Evolutionary conservation across 1,139 yeast species (phyloP).

Genomic region (Saccharomyces hybrid): DNA sequence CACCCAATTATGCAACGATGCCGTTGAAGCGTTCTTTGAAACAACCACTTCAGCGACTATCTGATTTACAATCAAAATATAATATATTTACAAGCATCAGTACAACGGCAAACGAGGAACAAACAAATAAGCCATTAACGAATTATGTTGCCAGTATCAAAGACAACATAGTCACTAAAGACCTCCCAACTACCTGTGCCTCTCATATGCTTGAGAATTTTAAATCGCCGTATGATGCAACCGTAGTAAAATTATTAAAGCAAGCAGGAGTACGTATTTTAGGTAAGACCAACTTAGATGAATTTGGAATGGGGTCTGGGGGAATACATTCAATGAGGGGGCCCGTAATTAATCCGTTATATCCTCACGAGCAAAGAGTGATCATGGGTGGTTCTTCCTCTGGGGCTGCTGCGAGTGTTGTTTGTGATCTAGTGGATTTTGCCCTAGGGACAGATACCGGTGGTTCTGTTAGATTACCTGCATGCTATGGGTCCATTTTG

Average conservation of each 20-base stretch:
- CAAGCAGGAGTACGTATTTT: constrained; percentile 43
- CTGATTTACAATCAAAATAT: constrained; percentile 2
- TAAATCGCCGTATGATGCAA: constrained; percentile 73
- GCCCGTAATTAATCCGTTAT: constrained; percentile 59
- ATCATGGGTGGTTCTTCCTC: constrained; percentile 88
- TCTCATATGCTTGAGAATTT: constrained; percentile 56
- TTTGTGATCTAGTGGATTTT: constrained; percentile 58
- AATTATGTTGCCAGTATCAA: constrained; percentile 44
- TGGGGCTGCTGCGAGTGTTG: constrained; percentile 90
- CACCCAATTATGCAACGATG: not conserved
- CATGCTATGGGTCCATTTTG: constrained; percentile 70
- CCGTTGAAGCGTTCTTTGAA: not conserved
- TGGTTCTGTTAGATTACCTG: constrained; percentile 89
- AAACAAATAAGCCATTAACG: constrained; percentile 7
- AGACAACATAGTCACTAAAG: constrained; percentile 68
- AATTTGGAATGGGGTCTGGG: constrained; percentile 93
- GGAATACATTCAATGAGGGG: constrained; percentile 57
- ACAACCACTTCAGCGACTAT: not conserved
- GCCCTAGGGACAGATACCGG: constrained; percentile 95
- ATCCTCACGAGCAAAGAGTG: constrained; percentile 33
- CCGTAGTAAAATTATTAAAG: constrained; percentile 52
- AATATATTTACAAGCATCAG: constrained; percentile 1
- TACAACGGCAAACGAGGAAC: not conserved
- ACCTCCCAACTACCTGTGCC: constrained; percentile 66
- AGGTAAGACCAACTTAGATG: constrained; percentile 93